Base-by-base conservation (phyloP, 805 yeast genomes). In the Candida lessepsii region DNA sequence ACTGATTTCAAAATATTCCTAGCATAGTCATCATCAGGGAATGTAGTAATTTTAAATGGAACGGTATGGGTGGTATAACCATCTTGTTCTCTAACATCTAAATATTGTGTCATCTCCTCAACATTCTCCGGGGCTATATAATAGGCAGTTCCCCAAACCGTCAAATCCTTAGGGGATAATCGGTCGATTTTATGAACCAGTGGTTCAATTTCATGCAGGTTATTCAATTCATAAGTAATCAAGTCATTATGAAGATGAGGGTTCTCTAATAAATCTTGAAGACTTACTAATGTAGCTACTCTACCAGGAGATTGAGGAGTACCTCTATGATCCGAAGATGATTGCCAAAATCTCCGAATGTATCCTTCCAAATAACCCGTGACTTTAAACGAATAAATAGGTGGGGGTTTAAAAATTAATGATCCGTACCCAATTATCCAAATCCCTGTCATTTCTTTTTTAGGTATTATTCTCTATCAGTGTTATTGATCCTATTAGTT, bases 361-460 rank as follows among this genome's bases (percentile, higher is more conserved):
- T 69, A 88, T 2, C 96, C 96, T 37, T 70, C 69, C 17, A 90
- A 70, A 34, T 81, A 76, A 0, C 96, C 96, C 0, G 88, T 81
- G 8, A 85, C 72, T 27, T 79, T 63, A 51, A 73, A 68, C 35
- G 77, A 69, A 45, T 76, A 74, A 49, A 75, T 73, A 11, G 91
- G 90, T 0, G 96, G 97, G 0, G 96, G 96, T 54, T 88, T 89
- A 71, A 84, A 89, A 18, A 89, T 80, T 38, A 89, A 67, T 0
- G 95, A 86, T 1, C 97, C 97, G 55, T 89, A 89, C 2, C 97
- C 96, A 9, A 89, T 80, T 10, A 89, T 73, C 95, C 96, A 90
- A 43, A 81, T 58, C 0, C 80, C 80, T 29, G 33, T 19, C 33
- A 29, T 29, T 10, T 17, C 17, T 29, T 13, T 17, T 10, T 10